A percentile compares a stretch with the other conserved stretches of the same genome.
Conservation (phyloP, 371 early-diverging fungal species). For the Mortierella sp. region DNA sequence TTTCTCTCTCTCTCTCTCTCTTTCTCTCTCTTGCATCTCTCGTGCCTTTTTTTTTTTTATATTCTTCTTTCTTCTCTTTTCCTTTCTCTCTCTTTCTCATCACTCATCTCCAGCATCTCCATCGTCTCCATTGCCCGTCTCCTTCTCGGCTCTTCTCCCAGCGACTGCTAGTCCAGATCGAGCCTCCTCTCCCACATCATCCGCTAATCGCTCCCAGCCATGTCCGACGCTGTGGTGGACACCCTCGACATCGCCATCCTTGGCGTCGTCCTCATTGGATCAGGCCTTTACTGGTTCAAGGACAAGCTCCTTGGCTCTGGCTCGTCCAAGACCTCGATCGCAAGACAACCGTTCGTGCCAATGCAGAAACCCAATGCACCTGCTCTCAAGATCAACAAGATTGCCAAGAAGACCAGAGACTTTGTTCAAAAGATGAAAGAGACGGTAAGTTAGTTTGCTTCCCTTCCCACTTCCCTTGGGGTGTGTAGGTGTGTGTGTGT, state of each 20-base stretch:
- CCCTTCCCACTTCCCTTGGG: constrained; percentile 1
- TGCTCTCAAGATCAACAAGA: constrained; percentile 46
- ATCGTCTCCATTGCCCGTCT: not conserved
- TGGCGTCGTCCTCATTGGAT: constrained; percentile 50
- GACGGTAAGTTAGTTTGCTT: constrained; percentile 56
- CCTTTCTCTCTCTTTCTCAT: not conserved
- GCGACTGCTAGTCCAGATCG: no score
- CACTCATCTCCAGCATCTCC: not conserved
- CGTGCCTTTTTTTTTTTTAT: not conserved
- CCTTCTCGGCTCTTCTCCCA: not conserved
- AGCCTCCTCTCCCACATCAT: not conserved
- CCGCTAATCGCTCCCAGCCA: constrained; percentile 5
- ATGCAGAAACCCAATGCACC: constrained; percentile 47
- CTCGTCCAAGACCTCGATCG: not conserved
- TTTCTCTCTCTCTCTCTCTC: not conserved
- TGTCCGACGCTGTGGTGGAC: constrained; percentile 53
- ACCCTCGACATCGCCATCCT: constrained; percentile 53
- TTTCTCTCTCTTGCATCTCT: not conserved
- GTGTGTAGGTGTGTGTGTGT: not conserved
- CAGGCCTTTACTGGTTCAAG: constrained; percentile 55
- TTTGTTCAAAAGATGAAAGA: constrained; percentile 73
- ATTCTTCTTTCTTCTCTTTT: not conserved
- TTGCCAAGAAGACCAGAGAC: constrained; percentile 60
- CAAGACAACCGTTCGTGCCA: constrained; percentile 40
- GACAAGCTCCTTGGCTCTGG: constrained; percentile 39